Evolutionary conservation across 148 eudicot species (phyloP).

Genomic region (Chenopodium suecicum): DNA sequence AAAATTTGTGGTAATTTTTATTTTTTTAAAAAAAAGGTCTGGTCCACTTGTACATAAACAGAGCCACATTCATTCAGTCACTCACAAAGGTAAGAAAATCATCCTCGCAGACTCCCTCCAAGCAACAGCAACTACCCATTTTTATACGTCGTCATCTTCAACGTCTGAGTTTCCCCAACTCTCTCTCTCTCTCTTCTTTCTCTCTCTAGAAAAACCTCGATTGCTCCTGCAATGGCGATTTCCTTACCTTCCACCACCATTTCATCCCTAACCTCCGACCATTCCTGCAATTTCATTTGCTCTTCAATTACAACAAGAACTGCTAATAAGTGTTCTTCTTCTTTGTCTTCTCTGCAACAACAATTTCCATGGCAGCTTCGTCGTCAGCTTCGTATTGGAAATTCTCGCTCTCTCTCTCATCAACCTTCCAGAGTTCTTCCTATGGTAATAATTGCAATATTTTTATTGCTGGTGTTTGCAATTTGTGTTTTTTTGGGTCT

Average conservation of each 20-base stretch:
- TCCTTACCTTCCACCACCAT: constrained; percentile 34
- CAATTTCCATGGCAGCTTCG: constrained; percentile 24
- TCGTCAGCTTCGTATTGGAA: constrained; percentile 21
- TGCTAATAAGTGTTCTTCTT: constrained; percentile 9
- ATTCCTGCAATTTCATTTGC: background rate
- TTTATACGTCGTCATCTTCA: no score
- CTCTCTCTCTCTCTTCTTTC: constrained; percentile 15
- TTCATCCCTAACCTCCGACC: constrained; percentile 22
- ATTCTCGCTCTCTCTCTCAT: constrained; percentile 17
- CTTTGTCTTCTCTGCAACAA: constrained; percentile 28
- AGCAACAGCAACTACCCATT: no score
- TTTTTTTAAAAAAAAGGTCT: no score
- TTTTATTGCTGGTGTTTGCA: background rate
- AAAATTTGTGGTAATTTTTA: no score
- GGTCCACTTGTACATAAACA: no score
- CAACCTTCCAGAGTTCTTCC: constrained; percentile 27
- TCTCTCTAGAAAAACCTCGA: background rate
- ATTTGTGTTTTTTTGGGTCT: background rate
- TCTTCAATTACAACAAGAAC: background rate
- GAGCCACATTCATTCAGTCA: no score
- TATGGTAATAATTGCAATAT: constrained; percentile 20
- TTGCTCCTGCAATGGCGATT: constrained; percentile 40
- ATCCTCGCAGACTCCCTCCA: no score
- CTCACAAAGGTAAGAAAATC: no score
- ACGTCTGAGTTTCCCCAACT: no score